Conservation (phyloP, 176 grass and related monocot species). For the Aegilops bicornis region DNA sequence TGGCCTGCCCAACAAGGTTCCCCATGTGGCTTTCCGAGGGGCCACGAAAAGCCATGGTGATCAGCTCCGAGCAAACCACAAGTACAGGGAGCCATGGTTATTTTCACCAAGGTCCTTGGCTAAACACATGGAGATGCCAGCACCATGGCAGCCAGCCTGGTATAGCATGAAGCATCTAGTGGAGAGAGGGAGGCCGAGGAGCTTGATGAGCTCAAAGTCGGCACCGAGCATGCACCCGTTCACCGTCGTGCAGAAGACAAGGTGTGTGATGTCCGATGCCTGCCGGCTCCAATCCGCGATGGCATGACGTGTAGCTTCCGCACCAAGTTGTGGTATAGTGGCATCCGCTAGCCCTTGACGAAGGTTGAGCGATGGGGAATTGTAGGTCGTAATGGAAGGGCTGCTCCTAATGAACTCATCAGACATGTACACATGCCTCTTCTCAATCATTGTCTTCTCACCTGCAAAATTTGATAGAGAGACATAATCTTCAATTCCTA, state of each 20-base stretch:
- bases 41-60: constrained; percentile 44
- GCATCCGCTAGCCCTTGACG: constrained; percentile 54
- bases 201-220: constrained; percentile 48
- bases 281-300: constrained; percentile 58
- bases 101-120: constrained; percentile 72
- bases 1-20: constrained; percentile 5
- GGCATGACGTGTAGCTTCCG: constrained; percentile 43
- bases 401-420: constrained; percentile 46
- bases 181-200: constrained; percentile 44
- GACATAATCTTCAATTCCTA: too few relatives aligned
- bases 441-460: not conserved
- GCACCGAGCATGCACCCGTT: constrained; percentile 57
- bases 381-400: constrained; percentile 42
- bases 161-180: constrained; percentile 62
- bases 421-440: constrained; percentile 46
- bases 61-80: constrained; percentile 61
- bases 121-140: constrained; percentile 40
- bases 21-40: constrained; percentile 22
- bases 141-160: constrained; percentile 56
- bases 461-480: too few relatives aligned
- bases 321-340: constrained; percentile 38
- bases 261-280: constrained; percentile 50
- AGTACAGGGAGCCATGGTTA: constrained; percentile 50
- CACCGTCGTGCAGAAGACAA: constrained; percentile 44
- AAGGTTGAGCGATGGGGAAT: constrained; percentile 46